Conservation (phyloP, 441 rosid species). For the Syzygium syzygioides region DNA sequence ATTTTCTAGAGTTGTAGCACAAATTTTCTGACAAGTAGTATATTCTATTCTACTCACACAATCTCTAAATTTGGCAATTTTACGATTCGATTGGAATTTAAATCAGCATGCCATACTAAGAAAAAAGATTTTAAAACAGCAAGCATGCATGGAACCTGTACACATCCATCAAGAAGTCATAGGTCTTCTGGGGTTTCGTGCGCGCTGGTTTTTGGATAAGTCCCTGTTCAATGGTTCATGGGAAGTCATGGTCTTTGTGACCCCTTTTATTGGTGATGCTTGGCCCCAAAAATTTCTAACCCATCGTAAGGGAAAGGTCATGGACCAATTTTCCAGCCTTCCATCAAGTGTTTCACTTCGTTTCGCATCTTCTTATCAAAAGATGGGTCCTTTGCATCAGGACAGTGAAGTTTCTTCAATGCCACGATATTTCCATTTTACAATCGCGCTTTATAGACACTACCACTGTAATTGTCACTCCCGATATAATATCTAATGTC, state of each 20-base stretch:
- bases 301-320: not conserved
- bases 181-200: not conserved
- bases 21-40: not conserved
- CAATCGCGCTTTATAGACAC: too few species aligned
- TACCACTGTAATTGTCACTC: too few species aligned
- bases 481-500: too few species aligned
- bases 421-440: too few species aligned
- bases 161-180: not conserved
- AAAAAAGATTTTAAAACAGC: too few species aligned
- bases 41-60: not conserved
- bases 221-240: not conserved
- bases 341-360: too few species aligned
- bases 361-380: too few species aligned
- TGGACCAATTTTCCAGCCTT: not conserved
- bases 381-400: too few species aligned
- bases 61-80: rapidly evolving
- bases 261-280: not conserved
- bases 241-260: not conserved
- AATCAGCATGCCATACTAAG: rapidly evolving
- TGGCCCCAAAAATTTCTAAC: not conserved
- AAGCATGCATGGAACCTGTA: not conserved
- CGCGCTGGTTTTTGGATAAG: not conserved
- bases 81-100: not conserved
- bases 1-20: not conserved
- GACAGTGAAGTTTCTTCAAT: too few species aligned